Evolutionary conservation across 257 asterid genomes (phyloP).

Genomic region (Ilex asprella): DNA sequence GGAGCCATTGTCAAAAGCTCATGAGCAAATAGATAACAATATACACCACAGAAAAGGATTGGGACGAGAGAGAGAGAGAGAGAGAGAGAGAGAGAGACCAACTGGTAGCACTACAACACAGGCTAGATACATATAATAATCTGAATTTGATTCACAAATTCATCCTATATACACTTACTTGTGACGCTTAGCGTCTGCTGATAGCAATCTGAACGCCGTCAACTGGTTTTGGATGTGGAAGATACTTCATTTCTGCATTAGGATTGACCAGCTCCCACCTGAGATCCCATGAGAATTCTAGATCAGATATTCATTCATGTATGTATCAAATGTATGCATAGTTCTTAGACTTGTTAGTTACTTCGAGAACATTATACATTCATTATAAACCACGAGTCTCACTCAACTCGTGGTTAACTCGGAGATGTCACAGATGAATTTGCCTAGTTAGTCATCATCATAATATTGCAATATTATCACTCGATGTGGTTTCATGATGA

Average conservation of each 20-base stretch:
- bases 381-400: background rate
- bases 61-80: too few species aligned
- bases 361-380: background rate
- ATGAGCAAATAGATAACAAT: too few species aligned
- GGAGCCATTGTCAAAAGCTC: too few species aligned
- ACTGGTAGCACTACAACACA: too few species aligned
- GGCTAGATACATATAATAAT: too few species aligned
- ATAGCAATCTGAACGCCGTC: conserved; percentile 46
- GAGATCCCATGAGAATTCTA: background rate
- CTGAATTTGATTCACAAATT: too few species aligned
- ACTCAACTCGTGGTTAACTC: background rate
- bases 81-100: too few species aligned
- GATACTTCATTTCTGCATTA: conserved; percentile 27
- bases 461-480: background rate
- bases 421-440: background rate
- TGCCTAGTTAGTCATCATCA: background rate
- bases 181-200: conserved; percentile 15
- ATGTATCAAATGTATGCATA: background rate
- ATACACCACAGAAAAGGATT: too few species aligned
- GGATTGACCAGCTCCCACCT: conserved; percentile 47
- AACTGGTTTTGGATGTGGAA: conserved; percentile 37
- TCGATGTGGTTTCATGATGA: too few species aligned
- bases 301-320: background rate
- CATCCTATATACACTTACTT: background rate
- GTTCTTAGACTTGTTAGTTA: background rate